Percentiles rank a stretch among this genome's conserved stretches.
These are phyloP conservation scores for Epichloe coenophiala DNA, from an alignment of 2,329 filamentous ascomycete species.

Conservation along the genomic window DNA sequence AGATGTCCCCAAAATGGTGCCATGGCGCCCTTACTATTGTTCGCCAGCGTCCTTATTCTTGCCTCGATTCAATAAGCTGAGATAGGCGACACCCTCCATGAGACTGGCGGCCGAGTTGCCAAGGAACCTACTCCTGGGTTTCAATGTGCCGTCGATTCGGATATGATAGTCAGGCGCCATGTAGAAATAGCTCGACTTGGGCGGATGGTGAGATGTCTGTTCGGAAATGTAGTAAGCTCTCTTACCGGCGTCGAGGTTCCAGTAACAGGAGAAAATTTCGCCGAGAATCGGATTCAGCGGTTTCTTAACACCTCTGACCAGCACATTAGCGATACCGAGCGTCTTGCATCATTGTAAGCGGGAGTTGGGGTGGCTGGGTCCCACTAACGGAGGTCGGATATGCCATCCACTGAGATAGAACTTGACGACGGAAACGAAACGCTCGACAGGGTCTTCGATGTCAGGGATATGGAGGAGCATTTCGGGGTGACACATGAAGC, in stretches of 20 bases:
- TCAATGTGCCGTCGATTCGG: conserved; percentile 87
- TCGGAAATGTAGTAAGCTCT: conserved; percentile 92
- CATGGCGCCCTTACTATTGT: conserved; percentile 58
- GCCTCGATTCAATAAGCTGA: conserved; percentile 70
- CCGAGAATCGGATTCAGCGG: conserved; percentile 92
- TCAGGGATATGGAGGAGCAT: conserved; percentile 77
- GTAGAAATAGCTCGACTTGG: conserved; percentile 98
- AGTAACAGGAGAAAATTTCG: conserved; percentile 89
- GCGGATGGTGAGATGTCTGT: conserved; percentile 95
- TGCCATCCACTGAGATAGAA: conserved; percentile 99
- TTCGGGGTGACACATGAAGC: conserved; percentile 99
- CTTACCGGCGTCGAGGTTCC: conserved; percentile 77
- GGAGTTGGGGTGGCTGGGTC: neutral
- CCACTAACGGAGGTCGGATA: conserved; percentile 81
- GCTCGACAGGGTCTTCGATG: conserved; percentile 76
- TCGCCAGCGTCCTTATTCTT: conserved; percentile 54
- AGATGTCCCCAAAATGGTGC: neutral
- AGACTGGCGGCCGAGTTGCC: conserved; percentile 95
- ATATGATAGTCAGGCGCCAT: conserved; percentile 91
- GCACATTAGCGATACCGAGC: neutral
- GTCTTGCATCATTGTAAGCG: neutral
- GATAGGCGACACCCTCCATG: conserved; percentile 91
- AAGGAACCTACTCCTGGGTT: conserved; percentile 86
- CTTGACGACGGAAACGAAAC: conserved; percentile 91
- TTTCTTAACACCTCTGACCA: conserved; percentile 81